Percentiles rank a stretch among this genome's conserved stretches.
Conservation (phyloP, 768 basidiomycete genomes). For the Lactarius indigo region DNA sequence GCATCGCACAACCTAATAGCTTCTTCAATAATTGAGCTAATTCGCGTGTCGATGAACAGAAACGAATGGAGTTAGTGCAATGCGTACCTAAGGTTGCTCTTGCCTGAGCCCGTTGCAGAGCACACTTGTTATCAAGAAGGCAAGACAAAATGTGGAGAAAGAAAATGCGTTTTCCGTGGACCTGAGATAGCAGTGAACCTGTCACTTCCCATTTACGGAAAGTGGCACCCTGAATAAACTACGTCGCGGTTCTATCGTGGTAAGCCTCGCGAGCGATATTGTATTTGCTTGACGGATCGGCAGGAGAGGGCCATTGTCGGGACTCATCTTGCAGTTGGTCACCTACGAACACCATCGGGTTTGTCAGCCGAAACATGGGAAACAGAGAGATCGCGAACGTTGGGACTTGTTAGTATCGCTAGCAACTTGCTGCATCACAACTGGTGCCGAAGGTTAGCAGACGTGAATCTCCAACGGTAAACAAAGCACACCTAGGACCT, state of each 20-base stretch:
- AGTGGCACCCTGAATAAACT: not conserved
- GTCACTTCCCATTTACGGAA: not conserved
- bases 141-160: not conserved
- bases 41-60: not conserved
- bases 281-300: not conserved
- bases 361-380: too few species aligned
- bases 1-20: not conserved
- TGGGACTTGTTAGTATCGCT: not conserved
- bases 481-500: not conserved
- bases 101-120: not conserved
- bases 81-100: not conserved
- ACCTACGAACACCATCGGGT: not conserved
- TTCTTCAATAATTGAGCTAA: not conserved
- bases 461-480: not conserved
- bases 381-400: not conserved
- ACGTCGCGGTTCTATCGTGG: not conserved
- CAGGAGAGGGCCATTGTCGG: not conserved
- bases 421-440: not conserved
- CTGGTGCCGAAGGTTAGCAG: not conserved
- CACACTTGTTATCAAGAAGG: not conserved
- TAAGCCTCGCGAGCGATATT: too few species aligned
- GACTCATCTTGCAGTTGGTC: not conserved
- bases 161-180: not conserved
- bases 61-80: not conserved
- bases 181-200: not conserved